Evolutionary conservation across 139 green algal species (phyloP).

Genomic region (Chlamydomonas applanata): DNA sequence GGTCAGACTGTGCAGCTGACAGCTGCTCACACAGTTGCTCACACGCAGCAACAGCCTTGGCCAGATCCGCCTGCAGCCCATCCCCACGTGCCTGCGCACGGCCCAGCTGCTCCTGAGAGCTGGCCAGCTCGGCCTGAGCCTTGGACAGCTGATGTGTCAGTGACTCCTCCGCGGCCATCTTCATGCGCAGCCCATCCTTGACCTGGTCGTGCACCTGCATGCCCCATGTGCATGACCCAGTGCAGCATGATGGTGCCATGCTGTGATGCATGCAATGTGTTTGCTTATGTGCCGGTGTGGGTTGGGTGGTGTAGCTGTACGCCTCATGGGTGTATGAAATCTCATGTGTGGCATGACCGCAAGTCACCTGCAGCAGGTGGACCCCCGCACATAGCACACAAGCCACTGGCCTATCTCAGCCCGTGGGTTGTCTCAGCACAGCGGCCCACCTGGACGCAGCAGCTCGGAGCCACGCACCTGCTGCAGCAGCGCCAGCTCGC

Average conservation of each 20-base stretch:
- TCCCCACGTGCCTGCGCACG: not conserved
- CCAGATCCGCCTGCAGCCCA: not conserved
- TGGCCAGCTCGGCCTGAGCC: constrained; percentile 16
- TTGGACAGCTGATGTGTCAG: constrained; percentile 13
- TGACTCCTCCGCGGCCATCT: constrained; percentile 1
- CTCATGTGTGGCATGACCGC: no score
- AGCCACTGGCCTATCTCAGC: not conserved
- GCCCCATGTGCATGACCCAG: not conserved
- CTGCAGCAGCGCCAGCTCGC: constrained; percentile 23
- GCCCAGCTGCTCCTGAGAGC: not conserved
- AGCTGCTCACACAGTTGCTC: not conserved
- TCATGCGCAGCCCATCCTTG: constrained; percentile 2
- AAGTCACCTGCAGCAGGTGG: no score
- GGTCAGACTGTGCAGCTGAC: no score
- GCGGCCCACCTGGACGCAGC: no score
- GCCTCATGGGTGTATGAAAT: no score
- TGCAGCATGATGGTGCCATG: no score
- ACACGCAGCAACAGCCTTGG: not conserved
- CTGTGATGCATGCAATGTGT: no score
- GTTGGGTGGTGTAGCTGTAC: no score
- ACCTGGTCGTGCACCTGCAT: constrained; percentile 10
- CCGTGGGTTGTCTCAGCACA: no score
- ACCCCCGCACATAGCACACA: no score
- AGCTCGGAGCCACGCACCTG: constrained; percentile 15
- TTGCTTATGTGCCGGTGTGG: no score